Evolutionary conservation across 768 basidiomycete species (phyloP), one percentile per base, ranked within the genome.

Genomic region (Tephrocybe sp.): DNA sequence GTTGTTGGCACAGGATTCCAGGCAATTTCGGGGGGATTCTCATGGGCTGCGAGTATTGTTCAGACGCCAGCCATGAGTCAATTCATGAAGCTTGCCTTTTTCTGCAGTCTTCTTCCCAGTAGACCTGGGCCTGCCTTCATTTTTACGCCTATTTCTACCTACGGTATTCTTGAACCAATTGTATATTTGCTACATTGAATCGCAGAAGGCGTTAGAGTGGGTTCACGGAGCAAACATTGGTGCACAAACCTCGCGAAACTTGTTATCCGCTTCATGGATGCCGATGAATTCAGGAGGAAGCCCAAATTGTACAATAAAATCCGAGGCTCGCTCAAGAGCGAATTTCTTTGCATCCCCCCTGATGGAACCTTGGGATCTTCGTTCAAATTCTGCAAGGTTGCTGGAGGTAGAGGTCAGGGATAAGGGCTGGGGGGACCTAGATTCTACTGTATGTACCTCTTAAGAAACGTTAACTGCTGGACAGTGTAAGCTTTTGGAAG

Each of bases 141-240:
- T 66, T 61, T 82, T 82, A 39, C 82, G 70, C 46, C 82, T 70
- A 6, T 77, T 80, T 26, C 83, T 72, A 5, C 83, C 83, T 47
- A 82, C 77, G 15, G 83, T 83, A 63, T 85, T 85, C 68, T 85
- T 85, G 68, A 82, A 85, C 83, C 83, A 86, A 57, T 84, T 84
- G 69, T 85, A 85, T 49, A 85, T 82, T 78, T 83, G 82, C 82
- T 84, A 67, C 61, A 56, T 47, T 47, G 30, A 9, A 27, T 2
- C n/a, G 27, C 50, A 30, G 22, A 19, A 45, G 55, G 52, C 18
- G 54, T 62, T 51, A 60, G 44, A 40, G 44, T 25, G 48, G 32
- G 24, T 27, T 40, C 43, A 28, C 30, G 25, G 28, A 36, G 36
- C 19, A 52, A 46, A 38, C 25, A 36, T 38, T 44, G 24, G 24